phyloP scores from a whole-genome alignment of 768 basidiomycete genomes.

The Lactarius quietus region DNA sequence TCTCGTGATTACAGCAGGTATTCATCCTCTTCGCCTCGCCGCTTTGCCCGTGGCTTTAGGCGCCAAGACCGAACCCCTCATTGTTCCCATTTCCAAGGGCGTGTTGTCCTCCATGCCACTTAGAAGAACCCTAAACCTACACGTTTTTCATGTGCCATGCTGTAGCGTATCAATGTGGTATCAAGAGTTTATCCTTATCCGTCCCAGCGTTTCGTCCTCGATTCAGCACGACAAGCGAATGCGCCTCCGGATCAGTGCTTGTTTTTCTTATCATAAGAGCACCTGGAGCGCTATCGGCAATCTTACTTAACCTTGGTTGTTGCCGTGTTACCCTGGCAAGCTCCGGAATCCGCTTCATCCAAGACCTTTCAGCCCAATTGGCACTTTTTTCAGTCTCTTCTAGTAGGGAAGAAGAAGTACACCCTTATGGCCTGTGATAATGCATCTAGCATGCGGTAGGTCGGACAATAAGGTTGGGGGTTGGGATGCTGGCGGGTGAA shows the following conservation, averaged over 20 bases:
- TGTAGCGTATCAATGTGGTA: constrained; percentile 4
- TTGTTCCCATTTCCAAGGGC: neutral
- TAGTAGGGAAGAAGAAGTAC: neutral
- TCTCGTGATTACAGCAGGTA: neutral
- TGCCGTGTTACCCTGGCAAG: neutral
- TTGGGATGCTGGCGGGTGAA: constrained; percentile 13
- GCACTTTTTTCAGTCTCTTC: neutral
- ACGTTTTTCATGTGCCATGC: neutral
- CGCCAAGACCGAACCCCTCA: neutral
- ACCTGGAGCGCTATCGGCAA: neutral
- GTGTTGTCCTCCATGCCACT: neutral
- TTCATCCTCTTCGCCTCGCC: neutral
- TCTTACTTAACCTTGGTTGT: neutral
- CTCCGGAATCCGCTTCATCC: neutral
- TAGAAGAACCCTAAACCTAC: neutral
- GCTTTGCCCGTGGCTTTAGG: neutral
- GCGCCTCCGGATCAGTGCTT: neutral
- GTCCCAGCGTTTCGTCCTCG: neutral
- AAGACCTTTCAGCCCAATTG: neutral
- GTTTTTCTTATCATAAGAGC: neutral
- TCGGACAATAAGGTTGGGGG: constrained; percentile 3
- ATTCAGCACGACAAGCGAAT: neutral
- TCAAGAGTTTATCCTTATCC: neutral
- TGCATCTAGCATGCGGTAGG: neutral
- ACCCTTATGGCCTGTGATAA: neutral